Evolutionary conservation across 1,139 yeast genomes (phyloP).

Genomic region (Debaryomyces nepalensis): DNA sequence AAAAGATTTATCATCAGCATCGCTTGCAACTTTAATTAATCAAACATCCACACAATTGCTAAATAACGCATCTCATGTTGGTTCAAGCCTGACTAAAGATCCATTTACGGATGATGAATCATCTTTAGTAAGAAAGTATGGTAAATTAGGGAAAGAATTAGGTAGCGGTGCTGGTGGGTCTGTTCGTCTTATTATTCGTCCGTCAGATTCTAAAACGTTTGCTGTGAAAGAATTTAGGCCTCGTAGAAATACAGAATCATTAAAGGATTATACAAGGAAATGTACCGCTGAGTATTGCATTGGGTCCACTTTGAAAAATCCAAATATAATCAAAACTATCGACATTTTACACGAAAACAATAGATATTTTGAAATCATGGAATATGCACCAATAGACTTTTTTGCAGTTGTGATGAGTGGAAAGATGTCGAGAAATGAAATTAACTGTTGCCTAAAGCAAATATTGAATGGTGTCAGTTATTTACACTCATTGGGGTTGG

Average conservation of each 20-base stretch:
- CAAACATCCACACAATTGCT: constrained; percentile 50
- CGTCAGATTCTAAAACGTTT: constrained; percentile 81
- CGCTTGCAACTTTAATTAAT: constrained; percentile 49
- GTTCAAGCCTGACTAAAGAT: constrained; percentile 32
- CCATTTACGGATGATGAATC: constrained; percentile 60
- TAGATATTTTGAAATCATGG: constrained; percentile 94
- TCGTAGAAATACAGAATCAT: constrained; percentile 78
- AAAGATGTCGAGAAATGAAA: constrained; percentile 81
- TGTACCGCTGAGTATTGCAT: constrained; percentile 97
- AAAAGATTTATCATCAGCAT: constrained; percentile 45
- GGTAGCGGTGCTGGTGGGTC: constrained; percentile 99
- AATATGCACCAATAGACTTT: constrained; percentile 93
- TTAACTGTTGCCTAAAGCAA: constrained; percentile 89
- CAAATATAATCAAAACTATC: constrained; percentile 89
- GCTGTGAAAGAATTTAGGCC: constrained; percentile 97
- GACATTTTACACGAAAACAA: constrained; percentile 89
- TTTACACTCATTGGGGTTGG: constrained; percentile 85
- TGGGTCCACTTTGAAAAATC: constrained; percentile 88
- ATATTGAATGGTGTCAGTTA: constrained; percentile 82
- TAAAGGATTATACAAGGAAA: constrained; percentile 90
- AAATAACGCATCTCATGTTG: constrained; percentile 41
- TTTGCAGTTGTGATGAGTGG: constrained; percentile 99
- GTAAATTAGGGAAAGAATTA: constrained; percentile 83
- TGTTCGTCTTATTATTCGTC: constrained; percentile 81
- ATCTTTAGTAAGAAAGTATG: constrained; percentile 81